These are phyloP conservation scores for Leishmania gerbilli DNA, from an alignment of 208 protist genomes.

Conservation along the genomic window DNA sequence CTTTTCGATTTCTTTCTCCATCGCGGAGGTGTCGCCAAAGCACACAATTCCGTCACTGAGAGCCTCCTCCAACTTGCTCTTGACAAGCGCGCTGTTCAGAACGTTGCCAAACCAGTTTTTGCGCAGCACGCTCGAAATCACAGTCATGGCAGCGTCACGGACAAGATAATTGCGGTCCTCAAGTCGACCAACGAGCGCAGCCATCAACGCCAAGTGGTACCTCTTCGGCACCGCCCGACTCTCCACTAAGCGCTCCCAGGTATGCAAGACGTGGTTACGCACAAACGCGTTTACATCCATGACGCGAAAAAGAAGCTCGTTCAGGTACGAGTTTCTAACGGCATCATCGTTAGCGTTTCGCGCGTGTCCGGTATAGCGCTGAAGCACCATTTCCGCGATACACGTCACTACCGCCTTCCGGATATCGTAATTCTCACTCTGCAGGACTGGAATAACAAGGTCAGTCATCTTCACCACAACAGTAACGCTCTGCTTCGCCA, in stretches of 20 bases:
- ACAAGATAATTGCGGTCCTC: slow-evolving; percentile 89
- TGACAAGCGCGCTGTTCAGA: slow-evolving; percentile 55
- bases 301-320: slow-evolving; percentile 82
- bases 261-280: slow-evolving; percentile 83
- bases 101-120: slow-evolving; percentile 91
- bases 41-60: slow-evolving; percentile 19
- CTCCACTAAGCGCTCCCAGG: slow-evolving; percentile 78
- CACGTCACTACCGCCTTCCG: slow-evolving; percentile 84
- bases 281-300: slow-evolving; percentile 91
- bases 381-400: slow-evolving; percentile 82
- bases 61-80: slow-evolving; percentile 55
- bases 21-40: slow-evolving; percentile 35
- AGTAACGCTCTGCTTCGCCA: slow-evolving; percentile 79
- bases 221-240: slow-evolving; percentile 72
- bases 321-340: slow-evolving; percentile 65
- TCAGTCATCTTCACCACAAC: slow-evolving; percentile 67
- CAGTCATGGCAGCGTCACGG: slow-evolving; percentile 76
- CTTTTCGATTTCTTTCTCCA: slow-evolving; percentile 41
- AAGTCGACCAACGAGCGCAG: slow-evolving; percentile 70
- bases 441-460: slow-evolving; percentile 55
- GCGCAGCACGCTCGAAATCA: slow-evolving; percentile 59
- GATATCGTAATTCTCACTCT: slow-evolving; percentile 88
- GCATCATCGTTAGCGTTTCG: slow-evolving; percentile 44
- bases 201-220: slow-evolving; percentile 69
- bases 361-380: slow-evolving; percentile 69